Base-by-base conservation (phyloP, 2,329 filamentous ascomycete species). In the Neodidymelliopsis sp. region DNA sequence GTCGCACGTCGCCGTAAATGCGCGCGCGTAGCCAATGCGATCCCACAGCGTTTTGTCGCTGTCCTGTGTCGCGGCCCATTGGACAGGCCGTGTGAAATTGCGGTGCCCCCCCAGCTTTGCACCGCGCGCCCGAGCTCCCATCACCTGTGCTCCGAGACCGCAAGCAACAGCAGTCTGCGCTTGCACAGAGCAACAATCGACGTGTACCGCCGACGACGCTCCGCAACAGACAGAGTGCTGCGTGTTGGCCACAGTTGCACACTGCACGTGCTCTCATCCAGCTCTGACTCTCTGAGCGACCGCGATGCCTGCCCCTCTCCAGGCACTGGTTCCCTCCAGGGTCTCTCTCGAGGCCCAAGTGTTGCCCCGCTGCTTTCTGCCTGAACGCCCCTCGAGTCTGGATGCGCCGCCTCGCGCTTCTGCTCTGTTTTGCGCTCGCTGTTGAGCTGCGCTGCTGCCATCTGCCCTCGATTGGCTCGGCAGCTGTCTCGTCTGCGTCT, bases 11-110 rank as follows among this genome's bases (percentile, higher is more conserved):
- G 31, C 42, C 37, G 20, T 47, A 44, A 58, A 52, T 55, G 53
- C 56, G 33, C 57, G 62, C 64, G 64, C 57, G 54, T 67, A 68
- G 64, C 67, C 65, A 69, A 68, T 61, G 57, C 60, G 54, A 62
- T 60, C 42, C 29, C 48, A 41, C 47, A 51, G 39, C 51, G 25
- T 22, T 16, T 9, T 33, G 22, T 34, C 8, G 25, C 28, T 20
- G 31, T 20, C 19, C 24, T 24, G 34, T 13, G 30, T 20, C 3
- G 31, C 41, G 37, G 37, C 37, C 48, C 34, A 65, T 64, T 68
- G 59, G 60, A 31, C 46, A 42, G 30, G 23, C 30, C 20, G 10
- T 16, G 42, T 39, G 42, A 60, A 63, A 66, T 62, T 63, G 49
- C 56, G 56, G 48, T 54, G 43, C 52, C 42, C 48, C n/a, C 60